Percentiles rank a stretch among this genome's conserved stretches.
Conservation (phyloP, 1,139 yeast genomes). For the Kluyveromyces sp. region DNA sequence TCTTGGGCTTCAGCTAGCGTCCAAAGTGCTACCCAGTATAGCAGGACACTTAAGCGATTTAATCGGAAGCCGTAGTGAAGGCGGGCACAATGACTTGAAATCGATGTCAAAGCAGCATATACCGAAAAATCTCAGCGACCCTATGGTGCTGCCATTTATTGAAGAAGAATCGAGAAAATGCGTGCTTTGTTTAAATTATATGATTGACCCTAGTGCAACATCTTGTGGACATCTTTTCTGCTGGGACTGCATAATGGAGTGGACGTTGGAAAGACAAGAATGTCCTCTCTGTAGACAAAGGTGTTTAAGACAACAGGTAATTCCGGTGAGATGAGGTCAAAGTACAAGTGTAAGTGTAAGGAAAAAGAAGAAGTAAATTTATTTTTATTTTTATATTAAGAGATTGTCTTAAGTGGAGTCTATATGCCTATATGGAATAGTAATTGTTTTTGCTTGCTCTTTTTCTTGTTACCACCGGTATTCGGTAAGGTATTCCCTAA, state of each 20-base stretch:
- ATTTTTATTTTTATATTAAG: too few species aligned
- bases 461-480: slow-evolving; percentile 20
- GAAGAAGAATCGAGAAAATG: slow-evolving; percentile 68
- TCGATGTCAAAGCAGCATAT: slow-evolving; percentile 25
- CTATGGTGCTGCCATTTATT: slow-evolving; percentile 53
- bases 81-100: neutral
- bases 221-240: slow-evolving; percentile 91
- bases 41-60: neutral
- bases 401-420: neutral
- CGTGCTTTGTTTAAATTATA: slow-evolving; percentile 71
- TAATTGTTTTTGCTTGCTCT: slow-evolving; percentile 37
- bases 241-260: slow-evolving; percentile 84
- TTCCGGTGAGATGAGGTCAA: slow-evolving; percentile 43
- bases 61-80: neutral
- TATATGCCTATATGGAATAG: slow-evolving; percentile 38
- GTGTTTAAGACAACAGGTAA: slow-evolving; percentile 64
- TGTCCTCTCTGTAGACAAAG: slow-evolving; percentile 87
- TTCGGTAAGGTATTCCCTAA: slow-evolving; percentile 6
- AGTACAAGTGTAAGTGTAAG: too few species aligned
- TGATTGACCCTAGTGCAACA: slow-evolving; percentile 79
- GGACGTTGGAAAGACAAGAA: slow-evolving; percentile 83
- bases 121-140: slow-evolving; percentile 46
- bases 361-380: too few species aligned
- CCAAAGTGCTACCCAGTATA: slow-evolving; percentile 32
- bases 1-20: slow-evolving; percentile 51